Evolutionary conservation across 305 asterid genomes (phyloP).

Genomic region (Fraxinus latifolia): DNA sequence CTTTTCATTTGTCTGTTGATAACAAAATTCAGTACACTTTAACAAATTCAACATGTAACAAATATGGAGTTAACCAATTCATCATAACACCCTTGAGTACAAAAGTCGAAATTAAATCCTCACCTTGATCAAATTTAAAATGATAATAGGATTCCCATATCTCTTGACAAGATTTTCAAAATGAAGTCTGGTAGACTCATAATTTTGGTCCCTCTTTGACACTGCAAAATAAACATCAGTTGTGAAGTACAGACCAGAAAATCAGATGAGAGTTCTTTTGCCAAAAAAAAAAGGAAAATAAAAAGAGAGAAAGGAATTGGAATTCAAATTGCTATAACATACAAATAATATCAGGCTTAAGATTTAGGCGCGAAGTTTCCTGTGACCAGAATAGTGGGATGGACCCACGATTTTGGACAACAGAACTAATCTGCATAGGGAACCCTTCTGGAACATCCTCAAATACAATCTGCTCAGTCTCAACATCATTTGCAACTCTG

Average conservation of each 20-base stretch:
- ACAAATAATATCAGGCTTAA: constrained; percentile 90
- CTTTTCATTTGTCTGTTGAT: constrained; percentile 84
- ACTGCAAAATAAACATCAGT: constrained; percentile 44
- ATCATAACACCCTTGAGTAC: constrained; percentile 16
- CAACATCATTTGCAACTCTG: constrained; percentile 95
- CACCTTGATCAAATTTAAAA: constrained; percentile 91
- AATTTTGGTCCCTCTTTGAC: constrained; percentile 83
- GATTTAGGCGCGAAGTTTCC: constrained; percentile 83
- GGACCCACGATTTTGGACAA: constrained; percentile 96
- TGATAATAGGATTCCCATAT: constrained; percentile 95
- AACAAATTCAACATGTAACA: constrained; percentile 1
- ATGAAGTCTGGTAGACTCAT: constrained; percentile 92
- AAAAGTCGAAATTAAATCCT: constrained; percentile 19
- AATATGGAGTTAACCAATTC: background rate
- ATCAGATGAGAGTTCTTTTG: constrained; percentile 11
- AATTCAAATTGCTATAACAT: constrained; percentile 36
- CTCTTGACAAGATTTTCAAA: constrained; percentile 81
- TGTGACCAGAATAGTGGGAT: constrained; percentile 98
- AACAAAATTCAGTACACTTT: constrained; percentile 22
- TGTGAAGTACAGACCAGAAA: constrained; percentile 13
- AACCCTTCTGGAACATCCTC: constrained; percentile 72
- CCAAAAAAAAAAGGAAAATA: background rate
- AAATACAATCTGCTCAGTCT: constrained; percentile 80
- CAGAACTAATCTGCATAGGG: constrained; percentile 75
- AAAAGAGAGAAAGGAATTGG: background rate